Evolutionary conservation across 2,329 filamentous ascomycete species (phyloP).

Genomic region (Ophiostoma tasmaniense): DNA sequence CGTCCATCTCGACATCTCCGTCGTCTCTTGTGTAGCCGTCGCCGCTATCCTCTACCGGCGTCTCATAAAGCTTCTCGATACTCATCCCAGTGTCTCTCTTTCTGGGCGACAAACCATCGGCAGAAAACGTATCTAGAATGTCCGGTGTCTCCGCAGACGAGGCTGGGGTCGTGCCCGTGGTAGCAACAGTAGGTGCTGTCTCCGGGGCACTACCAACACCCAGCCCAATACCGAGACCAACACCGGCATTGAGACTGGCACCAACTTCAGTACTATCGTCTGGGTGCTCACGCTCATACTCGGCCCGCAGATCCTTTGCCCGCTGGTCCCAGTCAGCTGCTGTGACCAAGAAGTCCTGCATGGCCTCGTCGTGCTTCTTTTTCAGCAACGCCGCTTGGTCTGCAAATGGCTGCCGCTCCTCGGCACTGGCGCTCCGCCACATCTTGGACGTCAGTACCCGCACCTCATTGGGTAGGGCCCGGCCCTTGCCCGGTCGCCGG

Average conservation of each 20-base stretch:
- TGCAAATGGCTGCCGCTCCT: conserved; percentile 68
- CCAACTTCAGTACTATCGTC: conserved; percentile 25
- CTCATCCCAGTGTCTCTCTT: neutral
- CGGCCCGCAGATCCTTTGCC: conserved; percentile 44
- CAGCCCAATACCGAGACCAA: neutral
- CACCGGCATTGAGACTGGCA: neutral
- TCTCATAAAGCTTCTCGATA: neutral
- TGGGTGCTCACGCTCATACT: conserved; percentile 47
- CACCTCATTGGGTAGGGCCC: conserved; percentile 68
- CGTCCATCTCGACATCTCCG: neutral
- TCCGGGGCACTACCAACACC: neutral
- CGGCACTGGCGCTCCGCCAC: conserved; percentile 72
- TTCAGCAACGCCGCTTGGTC: conserved; percentile 66
- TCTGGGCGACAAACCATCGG: neutral
- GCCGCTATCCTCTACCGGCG: neutral
- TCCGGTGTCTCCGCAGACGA: neutral
- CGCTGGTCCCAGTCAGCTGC: conserved; percentile 64
- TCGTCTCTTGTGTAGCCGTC: neutral
- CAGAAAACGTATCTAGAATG: neutral
- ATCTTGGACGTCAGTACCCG: conserved; percentile 78
- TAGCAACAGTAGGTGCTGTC: neutral
- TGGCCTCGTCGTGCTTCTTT: conserved; percentile 48
- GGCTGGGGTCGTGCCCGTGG: neutral
- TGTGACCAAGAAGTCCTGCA: conserved; percentile 51
- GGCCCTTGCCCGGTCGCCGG: conserved; percentile 55